phyloP scores from a whole-genome alignment of 192 early-diverging fungal genomes.

The Entophlyctis luteolus region DNA sequence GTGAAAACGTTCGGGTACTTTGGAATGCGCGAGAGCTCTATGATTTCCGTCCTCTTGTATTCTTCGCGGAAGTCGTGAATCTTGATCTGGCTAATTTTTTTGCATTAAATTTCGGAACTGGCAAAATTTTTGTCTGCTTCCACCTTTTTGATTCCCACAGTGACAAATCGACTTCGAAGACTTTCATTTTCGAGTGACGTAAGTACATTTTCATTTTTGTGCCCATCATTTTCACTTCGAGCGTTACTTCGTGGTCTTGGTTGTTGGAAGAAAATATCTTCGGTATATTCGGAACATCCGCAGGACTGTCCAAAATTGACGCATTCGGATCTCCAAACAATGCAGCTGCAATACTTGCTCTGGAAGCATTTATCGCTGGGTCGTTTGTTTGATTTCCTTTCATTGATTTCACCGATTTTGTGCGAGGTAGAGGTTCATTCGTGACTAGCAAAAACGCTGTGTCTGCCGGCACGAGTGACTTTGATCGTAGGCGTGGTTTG shows the following conservation, averaged over 20 bases:
- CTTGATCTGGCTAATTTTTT: background rate
- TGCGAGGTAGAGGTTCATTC: background rate
- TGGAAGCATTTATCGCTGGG: background rate
- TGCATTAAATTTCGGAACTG: background rate
- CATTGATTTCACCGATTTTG: background rate
- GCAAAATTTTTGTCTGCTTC: background rate
- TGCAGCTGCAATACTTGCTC: slow-evolving; percentile 1
- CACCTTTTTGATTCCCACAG: slow-evolving; percentile 8
- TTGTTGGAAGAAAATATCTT: background rate
- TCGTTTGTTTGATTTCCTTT: background rate
- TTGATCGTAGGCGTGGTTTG: background rate
- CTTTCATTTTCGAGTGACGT: background rate
- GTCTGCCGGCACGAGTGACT: slow-evolving; percentile 1
- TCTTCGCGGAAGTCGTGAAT: slow-evolving; percentile 8
- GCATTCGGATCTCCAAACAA: slow-evolving; percentile 6
- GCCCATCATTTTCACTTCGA: background rate
- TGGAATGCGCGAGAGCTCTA: background rate
- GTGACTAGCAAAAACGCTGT: background rate
- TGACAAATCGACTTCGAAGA: slow-evolving; percentile 3
- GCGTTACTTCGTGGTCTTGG: background rate
- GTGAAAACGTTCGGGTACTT: slow-evolving; percentile 4
- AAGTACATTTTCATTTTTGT: background rate
- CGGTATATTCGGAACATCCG: background rate
- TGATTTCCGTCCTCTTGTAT: slow-evolving; percentile 4
- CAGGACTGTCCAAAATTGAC: background rate